These are phyloP conservation scores for Curvularia spicifera DNA, from an alignment of 2,329 filamentous ascomycete genomes.

Conservation along the genomic window DNA sequence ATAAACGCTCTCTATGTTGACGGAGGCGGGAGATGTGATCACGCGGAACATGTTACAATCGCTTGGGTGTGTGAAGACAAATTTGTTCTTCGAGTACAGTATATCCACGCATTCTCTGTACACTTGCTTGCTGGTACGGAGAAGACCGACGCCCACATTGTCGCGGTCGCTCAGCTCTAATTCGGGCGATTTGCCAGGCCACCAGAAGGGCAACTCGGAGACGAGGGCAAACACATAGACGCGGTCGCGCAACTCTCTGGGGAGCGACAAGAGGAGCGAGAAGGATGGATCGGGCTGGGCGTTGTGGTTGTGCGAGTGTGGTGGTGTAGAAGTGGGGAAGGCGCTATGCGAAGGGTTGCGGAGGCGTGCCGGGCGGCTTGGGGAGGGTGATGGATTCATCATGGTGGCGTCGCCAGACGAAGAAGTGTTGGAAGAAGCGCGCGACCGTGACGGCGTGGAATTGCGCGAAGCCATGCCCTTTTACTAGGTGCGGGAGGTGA, in stretches of 20 bases:
- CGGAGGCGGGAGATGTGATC: constrained; percentile 37
- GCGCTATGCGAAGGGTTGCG: constrained; percentile 32
- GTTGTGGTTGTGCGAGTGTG: constrained; percentile 1
- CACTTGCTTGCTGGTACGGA: constrained; percentile 39
- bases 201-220: constrained; percentile 44
- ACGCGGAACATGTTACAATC: constrained; percentile 51
- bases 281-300: constrained; percentile 31
- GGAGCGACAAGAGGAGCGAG: constrained; percentile 45
- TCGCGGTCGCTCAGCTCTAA: constrained; percentile 14
- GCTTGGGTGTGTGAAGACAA: constrained; percentile 49
- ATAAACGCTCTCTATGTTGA: constrained; percentile 39
- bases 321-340: constrained; percentile 11
- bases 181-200: constrained; percentile 32
- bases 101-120: constrained; percentile 44
- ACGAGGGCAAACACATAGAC: constrained; percentile 45
- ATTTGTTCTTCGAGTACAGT: constrained; percentile 47
- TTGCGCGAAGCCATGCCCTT: constrained; percentile 37
- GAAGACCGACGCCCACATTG: constrained; percentile 35
- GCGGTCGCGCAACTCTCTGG: constrained; percentile 46
- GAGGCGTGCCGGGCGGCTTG: constrained; percentile 35
- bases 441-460: constrained; percentile 40
- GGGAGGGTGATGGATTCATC: constrained; percentile 40
- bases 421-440: constrained; percentile 40
- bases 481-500: not conserved
- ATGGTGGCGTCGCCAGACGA: constrained; percentile 44